Percentiles rank a stretch among this genome's conserved stretches.
phyloP scores from a whole-genome alignment of 2,329 filamentous ascomycete genomes.

The Trichoderma brevicompactum region DNA sequence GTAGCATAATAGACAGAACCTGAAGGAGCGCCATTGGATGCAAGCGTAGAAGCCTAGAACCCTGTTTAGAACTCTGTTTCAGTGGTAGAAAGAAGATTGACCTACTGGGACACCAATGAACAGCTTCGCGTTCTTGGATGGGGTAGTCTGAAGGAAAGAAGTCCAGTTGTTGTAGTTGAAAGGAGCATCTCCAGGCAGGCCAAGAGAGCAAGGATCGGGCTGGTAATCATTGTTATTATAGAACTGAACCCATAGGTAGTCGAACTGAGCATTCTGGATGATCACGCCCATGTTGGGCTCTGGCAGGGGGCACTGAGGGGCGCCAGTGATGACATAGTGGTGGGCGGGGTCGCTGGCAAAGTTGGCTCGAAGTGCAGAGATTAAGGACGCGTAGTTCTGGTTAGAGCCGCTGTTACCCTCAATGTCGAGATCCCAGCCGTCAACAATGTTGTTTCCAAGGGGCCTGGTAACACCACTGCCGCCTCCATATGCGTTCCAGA shows the following conservation, averaged over 20 bases:
- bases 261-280: constrained; percentile 38
- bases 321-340: constrained; percentile 50
- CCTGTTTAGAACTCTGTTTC: neutral
- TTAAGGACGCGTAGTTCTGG: constrained; percentile 30
- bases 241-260: constrained; percentile 52
- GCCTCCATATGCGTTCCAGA: constrained; percentile 32
- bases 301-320: constrained; percentile 48
- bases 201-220: constrained; percentile 35
- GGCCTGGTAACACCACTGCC: constrained; percentile 32
- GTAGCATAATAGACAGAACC: constrained; percentile 38
- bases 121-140: constrained; percentile 42
- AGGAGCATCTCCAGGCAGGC: constrained; percentile 33
- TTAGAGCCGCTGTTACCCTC: constrained; percentile 34
- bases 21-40: constrained; percentile 31
- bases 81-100: neutral
- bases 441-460: constrained; percentile 36
- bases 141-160: constrained; percentile 34
- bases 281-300: constrained; percentile 49
- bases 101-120: constrained; percentile 39
- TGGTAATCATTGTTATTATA: constrained; percentile 52
- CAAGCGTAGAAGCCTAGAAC: constrained; percentile 31
- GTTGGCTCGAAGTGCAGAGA: constrained; percentile 35
- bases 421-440: constrained; percentile 39
- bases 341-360: constrained; percentile 31
- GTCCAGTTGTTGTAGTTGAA: constrained; percentile 46